A percentile compares a stretch with the other conserved stretches of the same genome.
These are phyloP conservation scores for Colletotrichum ledebouriae DNA, from an alignment of 2,329 filamentous ascomycete species.

Conservation along the genomic window DNA sequence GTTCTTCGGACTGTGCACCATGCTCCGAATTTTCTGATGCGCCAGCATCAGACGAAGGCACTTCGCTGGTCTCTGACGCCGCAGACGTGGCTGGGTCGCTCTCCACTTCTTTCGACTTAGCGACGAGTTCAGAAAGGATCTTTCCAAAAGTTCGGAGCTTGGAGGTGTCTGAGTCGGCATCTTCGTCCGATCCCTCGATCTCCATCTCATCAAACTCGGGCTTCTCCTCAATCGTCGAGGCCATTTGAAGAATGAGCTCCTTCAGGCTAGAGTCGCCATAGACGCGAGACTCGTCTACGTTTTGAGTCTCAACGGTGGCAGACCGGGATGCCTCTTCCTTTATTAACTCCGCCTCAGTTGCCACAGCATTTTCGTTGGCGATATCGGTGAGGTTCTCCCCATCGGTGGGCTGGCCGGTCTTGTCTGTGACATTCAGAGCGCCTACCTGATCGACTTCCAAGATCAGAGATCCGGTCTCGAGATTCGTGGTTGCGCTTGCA, in stretches of 20 bases:
- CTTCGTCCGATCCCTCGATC: constrained; percentile 44
- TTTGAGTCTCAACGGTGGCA: constrained; percentile 10
- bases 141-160: constrained; percentile 65
- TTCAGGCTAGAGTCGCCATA: constrained; percentile 50
- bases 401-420: neutral
- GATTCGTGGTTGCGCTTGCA: neutral
- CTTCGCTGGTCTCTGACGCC: neutral
- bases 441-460: neutral
- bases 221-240: constrained; percentile 58
- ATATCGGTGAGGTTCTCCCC: constrained; percentile 1
- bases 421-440: neutral
- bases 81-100: neutral
- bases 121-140: constrained; percentile 64
- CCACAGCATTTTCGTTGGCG: neutral
- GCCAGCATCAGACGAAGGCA: neutral
- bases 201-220: constrained; percentile 42
- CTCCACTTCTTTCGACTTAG: constrained; percentile 41
- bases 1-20: constrained; percentile 11
- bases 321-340: neutral
- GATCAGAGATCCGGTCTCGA: constrained; percentile 3
- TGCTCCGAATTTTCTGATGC: too few species aligned
- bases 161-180: constrained; percentile 48
- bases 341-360: constrained; percentile 7
- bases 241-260: constrained; percentile 66
- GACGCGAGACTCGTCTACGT: constrained; percentile 11